A percentile compares a stretch with the other conserved stretches of the same genome.
These are phyloP conservation scores for Papiliotrema laurentii DNA, from an alignment of 1,284 basidiomycete species.

Conservation along the genomic window DNA sequence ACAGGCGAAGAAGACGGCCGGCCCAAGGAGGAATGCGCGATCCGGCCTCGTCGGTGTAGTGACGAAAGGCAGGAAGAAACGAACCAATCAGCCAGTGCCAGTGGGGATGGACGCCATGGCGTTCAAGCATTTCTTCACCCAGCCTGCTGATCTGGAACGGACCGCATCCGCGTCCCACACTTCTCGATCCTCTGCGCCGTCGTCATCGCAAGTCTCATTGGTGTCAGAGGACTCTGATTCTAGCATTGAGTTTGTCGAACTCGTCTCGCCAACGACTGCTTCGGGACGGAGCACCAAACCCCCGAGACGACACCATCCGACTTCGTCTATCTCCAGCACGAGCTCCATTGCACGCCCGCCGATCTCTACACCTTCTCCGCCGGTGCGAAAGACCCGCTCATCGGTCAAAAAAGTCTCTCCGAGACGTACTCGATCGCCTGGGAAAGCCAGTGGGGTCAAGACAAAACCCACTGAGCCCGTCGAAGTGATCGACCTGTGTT, in stretches of 20 bases:
- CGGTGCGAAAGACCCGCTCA: neutral
- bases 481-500: constrained; percentile 16
- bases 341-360: neutral
- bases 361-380: neutral
- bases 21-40: neutral
- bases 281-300: neutral
- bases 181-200: neutral
- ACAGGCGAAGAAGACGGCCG: neutral
- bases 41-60: neutral
- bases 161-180: neutral
- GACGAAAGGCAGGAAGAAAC: neutral
- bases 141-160: neutral
- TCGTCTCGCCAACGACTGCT: neutral
- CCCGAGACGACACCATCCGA: neutral
- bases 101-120: neutral
- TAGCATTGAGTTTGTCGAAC: neutral
- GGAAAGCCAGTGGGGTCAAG: no score
- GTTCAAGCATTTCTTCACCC: neutral
- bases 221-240: neutral
- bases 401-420: neutral
- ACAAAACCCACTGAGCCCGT: neutral
- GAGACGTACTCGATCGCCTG: neutral
- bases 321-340: constrained; percentile 1
- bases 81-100: neutral
- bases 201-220: neutral